These are phyloP conservation scores for Mucuna pruriens DNA, from an alignment of 306 rosid genomes.

Conservation along the genomic window DNA sequence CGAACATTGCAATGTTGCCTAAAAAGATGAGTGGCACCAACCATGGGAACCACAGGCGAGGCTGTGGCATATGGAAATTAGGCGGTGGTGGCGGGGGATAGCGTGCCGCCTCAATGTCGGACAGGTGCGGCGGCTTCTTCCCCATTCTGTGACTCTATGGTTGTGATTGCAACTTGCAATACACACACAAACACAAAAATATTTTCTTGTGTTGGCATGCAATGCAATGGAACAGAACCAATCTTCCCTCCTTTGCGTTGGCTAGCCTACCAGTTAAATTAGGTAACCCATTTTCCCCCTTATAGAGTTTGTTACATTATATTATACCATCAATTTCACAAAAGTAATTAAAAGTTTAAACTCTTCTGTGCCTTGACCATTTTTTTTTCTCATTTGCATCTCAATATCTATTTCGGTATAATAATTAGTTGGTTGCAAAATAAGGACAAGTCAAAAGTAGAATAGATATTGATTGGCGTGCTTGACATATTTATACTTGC, in stretches of 20 bases:
- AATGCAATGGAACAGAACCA: not conserved
- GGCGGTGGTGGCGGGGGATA: constrained; percentile 52
- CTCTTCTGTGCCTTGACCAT: not conserved
- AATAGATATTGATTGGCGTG: not conserved
- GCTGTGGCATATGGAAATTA: constrained; percentile 45
- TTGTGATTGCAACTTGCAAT: constrained; percentile 7
- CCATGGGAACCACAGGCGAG: constrained; percentile 69
- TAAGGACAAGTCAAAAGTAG: not conserved
- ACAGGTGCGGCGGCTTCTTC: constrained; percentile 51
- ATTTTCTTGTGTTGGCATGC: constrained; percentile 21
- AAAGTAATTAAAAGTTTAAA: not conserved
- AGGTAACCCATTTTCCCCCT: constrained; percentile 54
- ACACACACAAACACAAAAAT: constrained; percentile 32
- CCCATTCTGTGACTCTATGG: constrained; percentile 51
- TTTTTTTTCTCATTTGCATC: not conserved
- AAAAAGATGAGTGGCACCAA: constrained; percentile 66
- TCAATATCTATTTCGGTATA: not conserved
- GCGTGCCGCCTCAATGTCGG: constrained; percentile 62
- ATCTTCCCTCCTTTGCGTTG: constrained; percentile 32
- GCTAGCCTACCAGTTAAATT: constrained; percentile 51
- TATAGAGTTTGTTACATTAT: constrained; percentile 30
- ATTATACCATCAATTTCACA: not conserved
- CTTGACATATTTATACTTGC: not conserved
- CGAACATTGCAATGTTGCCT: constrained; percentile 54
- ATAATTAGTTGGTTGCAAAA: not conserved